Base-by-base conservation (phyloP, 495 filamentous ascomycete species). In the Evernia prunastri region DNA sequence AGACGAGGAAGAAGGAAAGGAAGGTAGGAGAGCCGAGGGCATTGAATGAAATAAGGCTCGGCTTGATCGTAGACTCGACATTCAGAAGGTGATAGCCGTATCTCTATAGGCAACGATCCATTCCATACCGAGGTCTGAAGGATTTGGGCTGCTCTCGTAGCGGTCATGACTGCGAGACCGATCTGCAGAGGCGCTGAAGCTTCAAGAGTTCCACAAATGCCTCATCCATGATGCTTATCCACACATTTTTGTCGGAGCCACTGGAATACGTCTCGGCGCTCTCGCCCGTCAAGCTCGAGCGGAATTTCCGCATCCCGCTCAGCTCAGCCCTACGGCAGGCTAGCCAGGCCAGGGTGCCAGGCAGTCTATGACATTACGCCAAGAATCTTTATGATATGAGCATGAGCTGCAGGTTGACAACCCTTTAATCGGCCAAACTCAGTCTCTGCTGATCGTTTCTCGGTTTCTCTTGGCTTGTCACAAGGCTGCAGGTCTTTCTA, bases 1-100 rank as follows among this genome's bases (percentile, higher is more conserved):
- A 97, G 80, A 56, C 83, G 85, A n/a, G 88, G 87, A 20, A 96
- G 82, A 49, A 97, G 82, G 53, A 95, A 83, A 40, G 82, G 81
- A 11, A 87, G 81, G 79, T 89, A 89, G 66, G 78, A 77, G 61
- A 81, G 75, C 10, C 85, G 78, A 29, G 83, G 82, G 36, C 80
- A 85, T 37, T 76, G 76, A 49, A 84, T 81, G 43, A 85, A 68
- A 65, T 83, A 85, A 47, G 80, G 75, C 62, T 84, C 81, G 18
- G 80, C 79, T 60, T 82, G 69, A 60, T 85, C 80, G 64, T 77
- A 85, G 4, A 69, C 76, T 43, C 82, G 77, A 61, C 81, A 83
- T 70, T 85, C 82, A 15, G 77, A 78, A 49, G 82, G 76, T 35
- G 79, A 78, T 5, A 85, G 72, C 8, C 69, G 73, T 63, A 85